phyloP scores from a whole-genome alignment of 2,329 filamentous ascomycete species.

The Boeremia exigua region DNA sequence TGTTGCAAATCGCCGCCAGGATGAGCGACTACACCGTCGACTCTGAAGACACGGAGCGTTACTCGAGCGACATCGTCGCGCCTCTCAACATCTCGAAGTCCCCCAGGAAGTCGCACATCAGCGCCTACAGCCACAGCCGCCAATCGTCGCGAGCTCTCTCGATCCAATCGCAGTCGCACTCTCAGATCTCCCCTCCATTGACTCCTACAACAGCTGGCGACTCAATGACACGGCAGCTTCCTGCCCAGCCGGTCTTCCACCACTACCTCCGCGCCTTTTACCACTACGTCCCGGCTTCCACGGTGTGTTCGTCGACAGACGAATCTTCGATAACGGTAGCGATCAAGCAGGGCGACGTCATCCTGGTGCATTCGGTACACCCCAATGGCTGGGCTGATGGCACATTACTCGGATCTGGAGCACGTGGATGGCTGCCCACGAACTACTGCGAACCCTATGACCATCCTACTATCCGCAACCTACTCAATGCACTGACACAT shows the following conservation, averaged over 20 bases:
- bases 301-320: conserved; percentile 78
- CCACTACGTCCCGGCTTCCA: conserved; percentile 81
- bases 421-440: conserved; percentile 92
- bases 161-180: conserved; percentile 39
- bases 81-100: conserved; percentile 48
- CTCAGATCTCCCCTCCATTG: conserved; percentile 76
- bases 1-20: conserved; percentile 9
- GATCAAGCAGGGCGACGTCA: conserved; percentile 87
- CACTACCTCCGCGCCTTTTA: conserved; percentile 96
- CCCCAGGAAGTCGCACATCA: conserved; percentile 34
- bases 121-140: conserved; percentile 33
- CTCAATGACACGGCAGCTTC: conserved; percentile 56
- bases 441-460: conserved; percentile 98
- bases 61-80: conserved; percentile 45
- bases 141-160: conserved; percentile 43
- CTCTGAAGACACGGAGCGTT: conserved; percentile 38
- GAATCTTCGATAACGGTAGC: conserved; percentile 74
- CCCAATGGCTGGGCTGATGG: conserved; percentile 99
- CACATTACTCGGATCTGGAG: conserved; percentile 83
- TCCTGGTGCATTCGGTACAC: conserved; percentile 94
- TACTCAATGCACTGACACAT: conserved; percentile 85
- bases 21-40: conserved; percentile 41
- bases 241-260: conserved; percentile 74
- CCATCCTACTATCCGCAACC: conserved; percentile 80
- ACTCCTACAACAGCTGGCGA: conserved; percentile 74